Evolutionary conservation across 495 filamentous ascomycete species (phyloP).

Genomic region (Clohesyomyces aquaticus): DNA sequence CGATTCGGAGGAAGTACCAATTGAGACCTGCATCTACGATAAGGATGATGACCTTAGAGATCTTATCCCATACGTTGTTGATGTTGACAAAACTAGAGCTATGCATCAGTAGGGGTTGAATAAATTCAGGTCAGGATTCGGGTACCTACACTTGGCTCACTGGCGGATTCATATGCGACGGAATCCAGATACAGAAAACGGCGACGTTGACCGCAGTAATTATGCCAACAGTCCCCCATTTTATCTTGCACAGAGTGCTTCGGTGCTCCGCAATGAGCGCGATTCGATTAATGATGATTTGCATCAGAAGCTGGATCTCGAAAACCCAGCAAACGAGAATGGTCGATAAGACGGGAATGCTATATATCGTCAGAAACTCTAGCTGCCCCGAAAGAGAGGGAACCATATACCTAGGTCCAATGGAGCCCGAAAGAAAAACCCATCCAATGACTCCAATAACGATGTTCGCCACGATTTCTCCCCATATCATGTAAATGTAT

Average conservation of each 20-base stretch:
- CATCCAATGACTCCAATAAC: constrained; percentile 33
- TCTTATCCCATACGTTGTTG: constrained; percentile 57
- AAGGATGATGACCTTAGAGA: constrained; percentile 55
- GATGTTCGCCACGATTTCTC: constrained; percentile 27
- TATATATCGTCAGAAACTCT: background rate
- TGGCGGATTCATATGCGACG: constrained; percentile 49
- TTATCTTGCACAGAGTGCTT: constrained; percentile 40
- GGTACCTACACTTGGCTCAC: constrained; percentile 27
- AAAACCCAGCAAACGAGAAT: constrained; percentile 64
- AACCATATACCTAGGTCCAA: constrained; percentile 25
- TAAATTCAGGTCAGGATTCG: background rate
- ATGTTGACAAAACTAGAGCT: constrained; percentile 50
- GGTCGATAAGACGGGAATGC: constrained; percentile 28
- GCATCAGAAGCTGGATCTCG: constrained; percentile 74
- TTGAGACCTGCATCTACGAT: constrained; percentile 55
- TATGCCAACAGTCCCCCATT: constrained; percentile 50
- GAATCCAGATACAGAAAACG: constrained; percentile 57
- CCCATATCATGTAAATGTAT: constrained; percentile 38
- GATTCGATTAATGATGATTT: constrained; percentile 60
- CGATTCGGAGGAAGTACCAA: constrained; percentile 53
- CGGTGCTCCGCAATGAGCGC: constrained; percentile 48
- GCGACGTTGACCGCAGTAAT: constrained; percentile 53
- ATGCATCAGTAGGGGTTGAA: background rate
- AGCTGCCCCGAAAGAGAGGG: background rate
- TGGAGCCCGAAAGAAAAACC: constrained; percentile 25